phyloP scores from a whole-genome alignment of 176 grass and related monocot species.

The Carex myosuroides region DNA sequence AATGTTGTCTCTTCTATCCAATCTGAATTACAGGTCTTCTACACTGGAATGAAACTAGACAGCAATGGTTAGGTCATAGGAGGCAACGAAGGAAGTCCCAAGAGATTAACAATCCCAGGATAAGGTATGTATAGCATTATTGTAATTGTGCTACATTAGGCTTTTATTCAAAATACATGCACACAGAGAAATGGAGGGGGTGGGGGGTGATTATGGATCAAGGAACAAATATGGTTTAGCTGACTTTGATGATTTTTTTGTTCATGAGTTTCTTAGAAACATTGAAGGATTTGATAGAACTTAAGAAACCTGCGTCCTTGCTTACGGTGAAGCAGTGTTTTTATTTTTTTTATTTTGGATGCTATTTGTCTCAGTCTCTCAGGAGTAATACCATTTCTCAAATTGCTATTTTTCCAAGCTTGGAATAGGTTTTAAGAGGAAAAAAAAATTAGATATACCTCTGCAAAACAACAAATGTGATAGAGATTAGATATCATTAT shows the following conservation, averaged over 20 bases:
- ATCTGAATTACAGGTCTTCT: slow-evolving; percentile 49
- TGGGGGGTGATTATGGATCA: neutral
- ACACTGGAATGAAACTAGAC: slow-evolving; percentile 79
- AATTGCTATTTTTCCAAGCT: neutral
- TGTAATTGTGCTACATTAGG: neutral
- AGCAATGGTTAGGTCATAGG: slow-evolving; percentile 70
- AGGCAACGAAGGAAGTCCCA: slow-evolving; percentile 30
- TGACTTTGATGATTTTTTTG: neutral
- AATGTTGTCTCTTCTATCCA: neutral
- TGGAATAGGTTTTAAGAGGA: neutral
- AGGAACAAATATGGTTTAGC: neutral
- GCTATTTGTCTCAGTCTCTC: neutral
- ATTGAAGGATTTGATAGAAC: neutral
- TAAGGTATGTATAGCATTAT: slow-evolving; percentile 53
- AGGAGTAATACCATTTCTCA: neutral
- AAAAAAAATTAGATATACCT: neutral
- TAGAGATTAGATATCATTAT: neutral
- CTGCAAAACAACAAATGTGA: neutral
- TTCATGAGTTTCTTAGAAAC: neutral
- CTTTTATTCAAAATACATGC: neutral
- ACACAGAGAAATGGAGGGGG: neutral
- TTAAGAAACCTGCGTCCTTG: neutral
- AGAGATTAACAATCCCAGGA: slow-evolving; percentile 41
- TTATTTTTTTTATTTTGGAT: neutral
- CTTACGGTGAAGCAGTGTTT: neutral